Conservation (phyloP, 345 rosid genomes). For the Eucalyptus victrix region DNA sequence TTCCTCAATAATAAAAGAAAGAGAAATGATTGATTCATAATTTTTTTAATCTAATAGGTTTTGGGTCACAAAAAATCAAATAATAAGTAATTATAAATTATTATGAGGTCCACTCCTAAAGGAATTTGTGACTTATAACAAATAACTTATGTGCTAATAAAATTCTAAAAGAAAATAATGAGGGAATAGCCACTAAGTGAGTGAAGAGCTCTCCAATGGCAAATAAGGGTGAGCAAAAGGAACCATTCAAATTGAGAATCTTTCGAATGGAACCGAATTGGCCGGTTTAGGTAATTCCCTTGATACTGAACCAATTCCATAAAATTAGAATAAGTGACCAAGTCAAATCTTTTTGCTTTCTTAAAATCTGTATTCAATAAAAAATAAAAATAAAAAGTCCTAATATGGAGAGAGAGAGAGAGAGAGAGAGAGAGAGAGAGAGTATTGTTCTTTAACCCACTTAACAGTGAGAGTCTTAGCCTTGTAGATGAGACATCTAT, state of each 20-base stretch:
- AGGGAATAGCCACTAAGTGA: background rate
- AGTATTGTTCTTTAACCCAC: background rate
- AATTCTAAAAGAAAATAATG: background rate
- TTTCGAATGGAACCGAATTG: rapidly evolving
- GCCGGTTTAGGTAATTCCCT: background rate
- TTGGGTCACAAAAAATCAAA: too few species aligned
- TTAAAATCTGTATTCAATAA: too few species aligned
- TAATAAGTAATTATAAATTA: too few species aligned
- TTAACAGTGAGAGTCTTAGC: background rate
- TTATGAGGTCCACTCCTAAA: too few species aligned
- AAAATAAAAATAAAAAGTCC: background rate
- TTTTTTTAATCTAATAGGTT: too few species aligned
- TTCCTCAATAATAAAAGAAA: background rate
- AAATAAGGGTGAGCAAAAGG: background rate
- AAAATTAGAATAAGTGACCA: background rate
- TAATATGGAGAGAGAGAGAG: background rate
- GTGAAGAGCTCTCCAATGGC: background rate
- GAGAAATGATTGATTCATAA: too few species aligned
- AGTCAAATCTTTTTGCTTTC: background rate
- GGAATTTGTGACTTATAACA: too few species aligned
- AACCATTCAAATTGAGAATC: background rate
- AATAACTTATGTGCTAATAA: too few species aligned
- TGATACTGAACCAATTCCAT: background rate
- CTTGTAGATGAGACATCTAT: background rate
- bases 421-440: too few species aligned